phyloP scores from a whole-genome alignment of 495 filamentous ascomycete genomes.

The Letharia columbiana region DNA sequence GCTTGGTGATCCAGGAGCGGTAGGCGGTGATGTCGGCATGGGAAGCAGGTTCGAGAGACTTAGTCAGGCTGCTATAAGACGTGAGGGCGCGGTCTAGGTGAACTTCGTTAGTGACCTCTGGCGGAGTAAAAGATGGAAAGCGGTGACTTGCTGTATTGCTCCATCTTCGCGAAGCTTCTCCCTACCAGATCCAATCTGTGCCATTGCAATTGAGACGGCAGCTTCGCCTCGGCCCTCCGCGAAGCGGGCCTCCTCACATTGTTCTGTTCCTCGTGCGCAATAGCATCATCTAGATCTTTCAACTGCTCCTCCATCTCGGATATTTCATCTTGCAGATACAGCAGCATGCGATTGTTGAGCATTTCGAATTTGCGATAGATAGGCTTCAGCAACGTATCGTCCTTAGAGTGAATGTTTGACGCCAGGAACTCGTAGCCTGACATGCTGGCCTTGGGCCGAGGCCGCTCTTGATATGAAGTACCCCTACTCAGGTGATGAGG shows the following conservation, averaged over 20 bases:
- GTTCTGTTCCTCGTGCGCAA: constrained; percentile 41
- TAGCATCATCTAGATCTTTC: constrained; percentile 54
- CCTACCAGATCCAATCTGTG: constrained; percentile 61
- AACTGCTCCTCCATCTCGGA: constrained; percentile 70
- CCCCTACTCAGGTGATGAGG: constrained; percentile 5
- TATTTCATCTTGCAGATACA: constrained; percentile 83
- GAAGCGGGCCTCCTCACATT: constrained; percentile 50
- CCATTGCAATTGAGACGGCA: constrained; percentile 62
- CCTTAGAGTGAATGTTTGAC: constrained; percentile 45
- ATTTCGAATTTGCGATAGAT: constrained; percentile 80
- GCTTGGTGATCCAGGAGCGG: constrained; percentile 53
- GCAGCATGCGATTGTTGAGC: constrained; percentile 74
- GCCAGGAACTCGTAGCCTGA: constrained; percentile 63
- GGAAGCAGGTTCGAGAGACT: constrained; percentile 46
- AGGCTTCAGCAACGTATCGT: constrained; percentile 44
- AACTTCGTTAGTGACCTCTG: constrained; percentile 7
- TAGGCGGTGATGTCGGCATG: constrained; percentile 55
- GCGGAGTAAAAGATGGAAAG: neutral
- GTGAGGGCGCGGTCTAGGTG: constrained; percentile 57
- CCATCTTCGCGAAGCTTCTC: constrained; percentile 62
- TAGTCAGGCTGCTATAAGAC: constrained; percentile 54
- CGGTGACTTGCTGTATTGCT: constrained; percentile 67
- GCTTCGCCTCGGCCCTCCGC: constrained; percentile 55
- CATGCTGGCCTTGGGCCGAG: constrained; percentile 25
- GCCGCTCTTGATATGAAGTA: constrained; percentile 23